These are phyloP conservation scores for Parathielavia appendiculata DNA, from an alignment of 495 filamentous ascomycete species.

Conservation along the genomic window DNA sequence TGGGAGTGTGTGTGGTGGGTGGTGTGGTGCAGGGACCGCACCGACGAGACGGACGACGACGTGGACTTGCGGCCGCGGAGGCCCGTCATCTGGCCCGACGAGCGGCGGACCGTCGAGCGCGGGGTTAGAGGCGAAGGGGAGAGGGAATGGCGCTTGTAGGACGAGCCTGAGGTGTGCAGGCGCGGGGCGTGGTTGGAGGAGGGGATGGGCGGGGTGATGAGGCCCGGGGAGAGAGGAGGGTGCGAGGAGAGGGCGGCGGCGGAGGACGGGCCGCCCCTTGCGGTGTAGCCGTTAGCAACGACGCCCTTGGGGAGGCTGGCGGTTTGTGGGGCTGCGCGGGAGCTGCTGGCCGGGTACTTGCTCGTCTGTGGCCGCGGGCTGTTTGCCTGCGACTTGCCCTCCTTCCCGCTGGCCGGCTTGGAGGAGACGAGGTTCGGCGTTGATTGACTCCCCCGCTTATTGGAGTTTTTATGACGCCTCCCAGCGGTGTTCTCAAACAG, in stretches of 20 bases:
- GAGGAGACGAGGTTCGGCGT: conserved; percentile 47
- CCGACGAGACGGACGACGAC: conserved; percentile 88
- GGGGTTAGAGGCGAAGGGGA: conserved; percentile 89
- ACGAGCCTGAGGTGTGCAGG: conserved; percentile 47
- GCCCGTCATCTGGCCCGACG: conserved; percentile 51
- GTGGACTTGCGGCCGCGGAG: conserved; percentile 92
- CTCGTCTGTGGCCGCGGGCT: conserved; percentile 51
- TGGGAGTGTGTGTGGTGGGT: conserved; percentile 90
- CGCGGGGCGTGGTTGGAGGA: conserved; percentile 42
- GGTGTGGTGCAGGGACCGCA: conserved; percentile 80
- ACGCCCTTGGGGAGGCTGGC: conserved; percentile 35
- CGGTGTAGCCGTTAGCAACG: conserved; percentile 34
- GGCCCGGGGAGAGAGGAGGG: conserved; percentile 18
- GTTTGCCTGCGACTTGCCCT: conserved; percentile 44
- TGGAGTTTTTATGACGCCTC: conserved; percentile 36
- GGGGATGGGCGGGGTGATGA: conserved; percentile 40
- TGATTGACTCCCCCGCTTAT: conserved; percentile 49
- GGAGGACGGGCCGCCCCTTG: background rate
- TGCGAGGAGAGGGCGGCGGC: conserved; percentile 8
- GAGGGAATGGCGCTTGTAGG: conserved; percentile 72
- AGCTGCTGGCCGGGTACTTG: conserved; percentile 41
- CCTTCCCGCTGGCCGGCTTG: conserved; percentile 39
- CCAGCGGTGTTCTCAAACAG: conserved; percentile 49
- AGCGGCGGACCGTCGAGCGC: conserved; percentile 72
- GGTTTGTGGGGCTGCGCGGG: conserved; percentile 18